Conservation (phyloP, 805 yeast genomes). For the Limtongozyma cylindracea region DNA sequence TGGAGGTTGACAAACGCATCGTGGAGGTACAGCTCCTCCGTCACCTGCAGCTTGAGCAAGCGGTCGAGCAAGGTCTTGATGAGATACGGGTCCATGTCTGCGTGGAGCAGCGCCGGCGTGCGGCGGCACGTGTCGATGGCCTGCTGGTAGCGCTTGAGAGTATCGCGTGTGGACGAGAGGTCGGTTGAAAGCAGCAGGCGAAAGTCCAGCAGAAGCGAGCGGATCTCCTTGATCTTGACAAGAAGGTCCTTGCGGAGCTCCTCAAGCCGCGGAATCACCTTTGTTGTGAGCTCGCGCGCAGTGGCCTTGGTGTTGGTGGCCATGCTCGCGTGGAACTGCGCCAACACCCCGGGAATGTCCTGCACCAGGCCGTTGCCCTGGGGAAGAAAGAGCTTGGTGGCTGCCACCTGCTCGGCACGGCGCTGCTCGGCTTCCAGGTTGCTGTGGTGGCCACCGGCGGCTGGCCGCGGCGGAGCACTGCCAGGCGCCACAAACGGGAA, state of each 20-base stretch:
- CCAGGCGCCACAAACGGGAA: no score
- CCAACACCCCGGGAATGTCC: constrained; percentile 50
- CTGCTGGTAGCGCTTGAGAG: constrained; percentile 22
- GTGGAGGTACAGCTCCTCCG: constrained; percentile 67
- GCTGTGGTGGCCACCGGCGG: constrained; percentile 2
- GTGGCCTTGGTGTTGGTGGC: constrained; percentile 13
- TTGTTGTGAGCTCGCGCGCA: constrained; percentile 19
- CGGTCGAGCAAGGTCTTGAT: constrained; percentile 47
- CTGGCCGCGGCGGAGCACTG: no score
- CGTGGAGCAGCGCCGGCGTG: constrained; percentile 1
- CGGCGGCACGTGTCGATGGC: constrained; percentile 41
- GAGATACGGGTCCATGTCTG: constrained; percentile 53
- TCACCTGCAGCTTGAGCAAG: constrained; percentile 52
- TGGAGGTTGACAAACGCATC: constrained; percentile 79
- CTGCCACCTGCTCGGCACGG: neutral
- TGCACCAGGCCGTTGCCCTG: constrained; percentile 61
- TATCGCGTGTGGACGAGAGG: constrained; percentile 9
- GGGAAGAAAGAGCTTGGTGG: constrained; percentile 39
- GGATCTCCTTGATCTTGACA: constrained; percentile 72
- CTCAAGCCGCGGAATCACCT: constrained; percentile 26
- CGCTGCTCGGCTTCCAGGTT: neutral
- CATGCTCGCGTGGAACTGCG: constrained; percentile 19
- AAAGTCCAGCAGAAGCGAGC: constrained; percentile 63
- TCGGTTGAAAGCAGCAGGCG: constrained; percentile 51
- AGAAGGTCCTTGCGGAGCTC: constrained; percentile 44